phyloP scores from a whole-genome alignment of 2,329 filamentous ascomycete genomes.

The Sphaerulina populicola region DNA sequence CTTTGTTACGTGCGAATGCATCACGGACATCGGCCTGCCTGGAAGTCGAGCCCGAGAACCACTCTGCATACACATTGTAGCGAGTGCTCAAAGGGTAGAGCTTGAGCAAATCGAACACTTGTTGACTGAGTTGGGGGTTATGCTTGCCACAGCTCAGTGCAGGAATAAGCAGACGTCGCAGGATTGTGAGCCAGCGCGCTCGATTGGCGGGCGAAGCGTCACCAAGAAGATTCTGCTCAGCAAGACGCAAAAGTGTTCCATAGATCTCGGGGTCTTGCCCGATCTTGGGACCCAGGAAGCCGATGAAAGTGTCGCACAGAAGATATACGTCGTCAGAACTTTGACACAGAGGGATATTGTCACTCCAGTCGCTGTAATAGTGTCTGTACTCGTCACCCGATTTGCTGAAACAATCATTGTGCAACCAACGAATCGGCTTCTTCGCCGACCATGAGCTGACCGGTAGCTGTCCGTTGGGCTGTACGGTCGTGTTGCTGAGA shows the following conservation, averaged over 20 bases:
- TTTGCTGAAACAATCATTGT: slow-evolving; percentile 66
- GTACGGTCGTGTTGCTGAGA: slow-evolving; percentile 56
- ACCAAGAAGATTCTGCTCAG: slow-evolving; percentile 61
- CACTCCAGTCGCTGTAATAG: slow-evolving; percentile 96
- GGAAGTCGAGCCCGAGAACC: slow-evolving; percentile 69
- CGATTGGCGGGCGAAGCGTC: slow-evolving; percentile 64
- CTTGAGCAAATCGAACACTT: slow-evolving; percentile 75
- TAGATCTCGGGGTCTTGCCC: slow-evolving; percentile 72
- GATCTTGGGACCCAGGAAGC: slow-evolving; percentile 79
- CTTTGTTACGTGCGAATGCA: slow-evolving; percentile 66
- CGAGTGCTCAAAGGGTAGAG: slow-evolving; percentile 67
- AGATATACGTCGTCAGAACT: slow-evolving; percentile 83
- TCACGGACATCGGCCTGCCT: slow-evolving; percentile 66
- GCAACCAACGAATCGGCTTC: slow-evolving; percentile 72
- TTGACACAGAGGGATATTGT: slow-evolving; percentile 87
- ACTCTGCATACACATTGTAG: slow-evolving; percentile 87
- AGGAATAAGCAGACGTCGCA: slow-evolving; percentile 76
- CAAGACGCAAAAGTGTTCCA: slow-evolving; percentile 78
- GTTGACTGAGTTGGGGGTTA: slow-evolving; percentile 76
- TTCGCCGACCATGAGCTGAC: slow-evolving; percentile 49
- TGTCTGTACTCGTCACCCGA: slow-evolving; percentile 73
- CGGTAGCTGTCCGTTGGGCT: slow-evolving; percentile 58
- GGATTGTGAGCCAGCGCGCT: slow-evolving; percentile 73
- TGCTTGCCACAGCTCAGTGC: slow-evolving; percentile 76
- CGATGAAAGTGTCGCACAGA: slow-evolving; percentile 74